Evolutionary conservation across 2,329 filamentous ascomycete species (phyloP), one percentile per base, ranked within the genome.

Genomic region (Aspergillus puulaauensis): DNA sequence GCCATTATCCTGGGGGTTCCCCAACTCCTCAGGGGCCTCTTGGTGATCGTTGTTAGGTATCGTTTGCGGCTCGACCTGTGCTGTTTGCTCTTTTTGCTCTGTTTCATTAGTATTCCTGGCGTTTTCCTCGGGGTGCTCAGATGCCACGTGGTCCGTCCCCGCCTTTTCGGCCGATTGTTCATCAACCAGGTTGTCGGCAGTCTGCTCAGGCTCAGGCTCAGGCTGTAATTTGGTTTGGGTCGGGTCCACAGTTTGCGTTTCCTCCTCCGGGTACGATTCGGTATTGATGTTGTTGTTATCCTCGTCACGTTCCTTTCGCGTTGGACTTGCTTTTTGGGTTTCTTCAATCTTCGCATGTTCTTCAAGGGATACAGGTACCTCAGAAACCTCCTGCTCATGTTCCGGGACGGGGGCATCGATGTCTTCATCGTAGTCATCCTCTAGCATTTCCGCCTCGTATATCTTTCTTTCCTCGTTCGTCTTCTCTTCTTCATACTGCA

Each of bases 401-500:
- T 63, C 62, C 8, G 66, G 66, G 15, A 72, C 64, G 3, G 69
- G 64, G 27, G 67, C 67, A 61, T 73, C 70, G 40, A 68, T 66
- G 48, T 71, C 66, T 58, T 74, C 71, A 49, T 70, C 70, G 35
- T 72, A 73, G 45, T 75, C 75, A 35, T 73, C 71, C 52, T 75
- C 74, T 24, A 72, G 56, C 74, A 77, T 77, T 50, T 76, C 74
- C 17, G 72, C 69, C 58, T 77, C 73, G 27, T 74, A 75, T 9
- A 64, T 60, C 31, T 67, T 67, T 23, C 37, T 67, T 66, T 24
- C 69, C 57, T 76, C 73, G 23, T 74, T 74, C 7, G 65, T 58
- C 33, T 68, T 67, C 21, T 69, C 67, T 11, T 65, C 56, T 24
- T 62, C 64, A 47, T 69, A 68, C 47, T 73, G 69, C 37, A 70